phyloP scores from a whole-genome alignment of 176 grass and related monocot genomes.

The Eragrostis nindensis region DNA sequence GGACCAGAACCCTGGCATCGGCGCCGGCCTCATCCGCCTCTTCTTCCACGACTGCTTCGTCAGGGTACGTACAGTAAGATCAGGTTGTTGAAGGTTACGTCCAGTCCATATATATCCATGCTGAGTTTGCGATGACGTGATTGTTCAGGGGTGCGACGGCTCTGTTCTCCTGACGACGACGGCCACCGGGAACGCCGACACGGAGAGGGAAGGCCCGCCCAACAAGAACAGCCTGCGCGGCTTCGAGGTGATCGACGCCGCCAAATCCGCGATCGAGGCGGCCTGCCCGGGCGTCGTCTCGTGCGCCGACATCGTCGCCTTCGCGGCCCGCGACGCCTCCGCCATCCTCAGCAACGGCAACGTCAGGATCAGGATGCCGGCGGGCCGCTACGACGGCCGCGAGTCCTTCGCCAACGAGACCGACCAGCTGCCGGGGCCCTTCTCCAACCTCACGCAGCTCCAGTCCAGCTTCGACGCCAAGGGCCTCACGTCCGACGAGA shows the following conservation, averaged over 20 bases:
- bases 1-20: neutral
- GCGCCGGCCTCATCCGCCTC: slow-evolving; percentile 20
- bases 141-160: neutral
- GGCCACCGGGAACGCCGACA: neutral
- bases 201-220: slow-evolving; percentile 25
- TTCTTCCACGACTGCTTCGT: slow-evolving; percentile 35
- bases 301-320: slow-evolving; percentile 51
- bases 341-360: slow-evolving; percentile 21
- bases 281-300: slow-evolving; percentile 34
- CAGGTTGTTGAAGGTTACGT: too few species aligned
- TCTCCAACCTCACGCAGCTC: neutral
- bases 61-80: neutral
- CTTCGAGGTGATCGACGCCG: slow-evolving; percentile 44
- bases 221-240: slow-evolving; percentile 42
- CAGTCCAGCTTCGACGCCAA: slow-evolving; percentile 26
- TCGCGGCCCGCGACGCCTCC: slow-evolving; percentile 49
- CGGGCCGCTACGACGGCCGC: slow-evolving; percentile 42
- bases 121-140: too few species aligned
- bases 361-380: slow-evolving; percentile 32
- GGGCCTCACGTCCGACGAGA: slow-evolving; percentile 23
- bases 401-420: slow-evolving; percentile 33
- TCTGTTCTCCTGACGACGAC: neutral
- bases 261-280: slow-evolving; percentile 26
- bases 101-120: too few species aligned
- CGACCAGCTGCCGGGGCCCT: neutral